Percentiles rank a stretch among this genome's conserved stretches.
Conservation (phyloP, 306 rosid species). For the Cucumis cinereus region DNA sequence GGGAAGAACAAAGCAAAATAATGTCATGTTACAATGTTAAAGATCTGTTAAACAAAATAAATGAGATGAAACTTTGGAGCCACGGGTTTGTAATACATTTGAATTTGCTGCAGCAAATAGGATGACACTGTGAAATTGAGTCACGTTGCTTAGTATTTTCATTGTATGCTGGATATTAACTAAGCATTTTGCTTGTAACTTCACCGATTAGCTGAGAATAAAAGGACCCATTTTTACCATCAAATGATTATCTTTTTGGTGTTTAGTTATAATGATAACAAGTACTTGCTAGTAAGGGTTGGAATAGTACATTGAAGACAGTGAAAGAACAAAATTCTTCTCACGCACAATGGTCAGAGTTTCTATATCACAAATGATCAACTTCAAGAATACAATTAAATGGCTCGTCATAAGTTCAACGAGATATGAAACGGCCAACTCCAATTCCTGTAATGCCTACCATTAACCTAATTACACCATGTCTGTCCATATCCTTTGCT, state of each 20-base stretch:
- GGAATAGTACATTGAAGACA: neutral
- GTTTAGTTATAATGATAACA: neutral
- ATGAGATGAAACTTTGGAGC: neutral
- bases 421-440: neutral
- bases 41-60: neutral
- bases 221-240: neutral
- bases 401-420: neutral
- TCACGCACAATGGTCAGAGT: neutral
- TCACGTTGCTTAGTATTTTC: neutral
- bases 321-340: neutral
- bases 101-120: neutral
- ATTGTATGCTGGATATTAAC: neutral
- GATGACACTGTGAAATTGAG: neutral
- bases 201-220: neutral
- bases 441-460: neutral
- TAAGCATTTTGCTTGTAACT: neutral
- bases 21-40: neutral
- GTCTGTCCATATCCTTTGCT: neutral
- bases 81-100: neutral
- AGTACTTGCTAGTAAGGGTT: neutral
- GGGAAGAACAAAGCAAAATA: constrained; percentile 83
- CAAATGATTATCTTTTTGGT: neutral
- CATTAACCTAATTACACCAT: neutral
- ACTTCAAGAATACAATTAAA: constrained; percentile 7
- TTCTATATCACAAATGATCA: neutral